These are phyloP conservation scores for Agrocybe praecox DNA, from an alignment of 768 basidiomycete species.

Conservation along the genomic window DNA sequence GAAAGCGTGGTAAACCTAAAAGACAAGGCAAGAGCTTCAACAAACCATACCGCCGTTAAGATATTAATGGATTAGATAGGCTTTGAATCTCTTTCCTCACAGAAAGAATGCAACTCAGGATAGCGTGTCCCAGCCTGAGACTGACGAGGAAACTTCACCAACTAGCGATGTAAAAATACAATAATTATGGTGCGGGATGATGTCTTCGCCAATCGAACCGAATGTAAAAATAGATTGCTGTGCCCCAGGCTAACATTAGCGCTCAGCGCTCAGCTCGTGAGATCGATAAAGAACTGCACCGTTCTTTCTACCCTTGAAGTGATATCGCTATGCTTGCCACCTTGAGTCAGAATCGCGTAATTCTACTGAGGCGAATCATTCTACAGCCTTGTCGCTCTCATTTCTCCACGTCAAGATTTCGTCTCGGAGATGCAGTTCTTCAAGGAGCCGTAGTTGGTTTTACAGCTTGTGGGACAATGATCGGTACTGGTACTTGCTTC, in stretches of 20 bases:
- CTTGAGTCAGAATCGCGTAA: background rate
- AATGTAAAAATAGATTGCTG: background rate
- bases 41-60: background rate
- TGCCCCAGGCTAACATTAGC: too few species aligned
- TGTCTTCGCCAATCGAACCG: too few species aligned
- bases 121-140: too few species aligned
- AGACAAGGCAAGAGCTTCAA: too few species aligned
- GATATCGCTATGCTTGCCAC: background rate
- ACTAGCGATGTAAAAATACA: too few species aligned
- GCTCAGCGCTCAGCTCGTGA: background rate
- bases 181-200: too few species aligned
- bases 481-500: conserved; percentile 13
- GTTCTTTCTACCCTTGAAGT: too few species aligned
- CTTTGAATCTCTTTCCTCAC: too few species aligned
- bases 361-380: background rate
- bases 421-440: background rate
- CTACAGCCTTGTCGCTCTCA: background rate
- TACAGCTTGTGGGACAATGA: conserved; percentile 5
- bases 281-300: background rate
- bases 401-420: background rate
- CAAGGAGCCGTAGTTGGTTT: conserved; percentile 5
- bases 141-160: too few species aligned
- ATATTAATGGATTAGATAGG: too few species aligned
- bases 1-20: background rate
- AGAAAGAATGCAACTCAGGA: too few species aligned